Evolutionary conservation across 495 filamentous ascomycete species (phyloP).

Genomic region (Aspergillus leporis): DNA sequence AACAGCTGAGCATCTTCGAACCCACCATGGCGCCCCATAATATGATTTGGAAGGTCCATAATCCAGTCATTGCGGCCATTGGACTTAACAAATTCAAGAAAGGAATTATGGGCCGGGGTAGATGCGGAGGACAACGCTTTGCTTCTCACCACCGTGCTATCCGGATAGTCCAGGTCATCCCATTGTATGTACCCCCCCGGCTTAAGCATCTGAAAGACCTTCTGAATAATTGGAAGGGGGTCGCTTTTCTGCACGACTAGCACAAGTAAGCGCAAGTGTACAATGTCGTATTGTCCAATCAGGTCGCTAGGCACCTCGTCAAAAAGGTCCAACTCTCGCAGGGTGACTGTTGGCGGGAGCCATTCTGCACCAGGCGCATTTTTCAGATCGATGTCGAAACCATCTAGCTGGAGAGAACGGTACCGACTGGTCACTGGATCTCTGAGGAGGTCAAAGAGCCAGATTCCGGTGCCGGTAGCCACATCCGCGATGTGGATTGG

Average conservation of each 20-base stretch:
- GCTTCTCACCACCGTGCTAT: slow-evolving; percentile 12
- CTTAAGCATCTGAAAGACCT: slow-evolving; percentile 26
- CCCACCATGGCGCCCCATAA: slow-evolving; percentile 4
- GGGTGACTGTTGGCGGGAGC: slow-evolving; percentile 25
- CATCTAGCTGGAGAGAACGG: slow-evolving; percentile 14
- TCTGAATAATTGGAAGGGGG: slow-evolving; percentile 14
- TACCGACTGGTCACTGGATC: not conserved
- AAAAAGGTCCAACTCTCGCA: slow-evolving; percentile 30
- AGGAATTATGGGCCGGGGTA: slow-evolving; percentile 12
- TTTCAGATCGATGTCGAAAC: slow-evolving; percentile 25
- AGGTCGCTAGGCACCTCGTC: slow-evolving; percentile 24
- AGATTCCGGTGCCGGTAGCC: slow-evolving; percentile 25
- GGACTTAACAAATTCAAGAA: slow-evolving; percentile 7
- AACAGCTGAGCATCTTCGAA: slow-evolving; percentile 12
- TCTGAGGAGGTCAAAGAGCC: slow-evolving; percentile 25
- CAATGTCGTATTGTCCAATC: slow-evolving; percentile 30
- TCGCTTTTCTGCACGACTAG: slow-evolving; percentile 28
- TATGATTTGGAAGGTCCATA: slow-evolving; percentile 10
- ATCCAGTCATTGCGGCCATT: slow-evolving; percentile 22
- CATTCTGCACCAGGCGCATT: slow-evolving; percentile 22
- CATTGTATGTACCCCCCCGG: slow-evolving; percentile 39
- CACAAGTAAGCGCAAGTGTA: slow-evolving; percentile 32
- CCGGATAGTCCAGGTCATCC: slow-evolving; percentile 26
- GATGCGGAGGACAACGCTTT: not conserved
- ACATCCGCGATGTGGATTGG: slow-evolving; percentile 20